Conservation (phyloP, 768 basidiomycete species). For the Psilocybe cyanescens region DNA sequence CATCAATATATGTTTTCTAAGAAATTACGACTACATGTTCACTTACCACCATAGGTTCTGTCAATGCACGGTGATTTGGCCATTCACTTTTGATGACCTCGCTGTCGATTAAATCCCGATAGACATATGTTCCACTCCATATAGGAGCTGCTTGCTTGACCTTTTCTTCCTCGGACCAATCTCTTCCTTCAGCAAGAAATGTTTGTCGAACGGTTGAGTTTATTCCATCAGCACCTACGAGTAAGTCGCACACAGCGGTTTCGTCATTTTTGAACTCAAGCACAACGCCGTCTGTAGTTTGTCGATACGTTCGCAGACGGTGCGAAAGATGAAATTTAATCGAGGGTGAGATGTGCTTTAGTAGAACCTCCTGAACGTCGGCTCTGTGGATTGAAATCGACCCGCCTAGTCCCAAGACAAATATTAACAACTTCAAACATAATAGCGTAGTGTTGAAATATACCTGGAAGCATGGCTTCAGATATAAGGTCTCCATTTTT, state of each 20-base stretch:
- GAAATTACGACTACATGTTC: neutral
- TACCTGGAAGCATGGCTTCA: constrained; percentile 17
- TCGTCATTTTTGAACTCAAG: constrained; percentile 49
- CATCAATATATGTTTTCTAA: too few relatives aligned
- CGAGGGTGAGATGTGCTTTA: constrained; percentile 40
- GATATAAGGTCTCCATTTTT: constrained; percentile 9
- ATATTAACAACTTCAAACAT: constrained; percentile 23
- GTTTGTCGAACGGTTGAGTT: constrained; percentile 35
- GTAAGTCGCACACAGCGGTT: constrained; percentile 49
- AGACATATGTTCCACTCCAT: constrained; percentile 45
- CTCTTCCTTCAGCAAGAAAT: constrained; percentile 19
- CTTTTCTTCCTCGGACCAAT: constrained; percentile 16
- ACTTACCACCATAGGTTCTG: constrained; percentile 30
- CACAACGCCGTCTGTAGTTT: constrained; percentile 2
- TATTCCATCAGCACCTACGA: constrained; percentile 45
- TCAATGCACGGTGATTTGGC: constrained; percentile 27
- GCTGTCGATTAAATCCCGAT: constrained; percentile 35
- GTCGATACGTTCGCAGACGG: constrained; percentile 42
- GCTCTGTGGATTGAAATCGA: constrained; percentile 44
- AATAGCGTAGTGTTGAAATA: neutral
- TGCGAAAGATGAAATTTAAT: constrained; percentile 42
- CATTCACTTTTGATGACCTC: constrained; percentile 23
- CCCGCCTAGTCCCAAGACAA: constrained; percentile 18
- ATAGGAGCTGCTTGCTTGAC: constrained; percentile 27
- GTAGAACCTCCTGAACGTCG: constrained; percentile 50